Evolutionary conservation across 2,329 filamentous ascomycete species (phyloP), one percentile per base, ranked within the genome.

Genomic region (Xylariaceae sp.): DNA sequence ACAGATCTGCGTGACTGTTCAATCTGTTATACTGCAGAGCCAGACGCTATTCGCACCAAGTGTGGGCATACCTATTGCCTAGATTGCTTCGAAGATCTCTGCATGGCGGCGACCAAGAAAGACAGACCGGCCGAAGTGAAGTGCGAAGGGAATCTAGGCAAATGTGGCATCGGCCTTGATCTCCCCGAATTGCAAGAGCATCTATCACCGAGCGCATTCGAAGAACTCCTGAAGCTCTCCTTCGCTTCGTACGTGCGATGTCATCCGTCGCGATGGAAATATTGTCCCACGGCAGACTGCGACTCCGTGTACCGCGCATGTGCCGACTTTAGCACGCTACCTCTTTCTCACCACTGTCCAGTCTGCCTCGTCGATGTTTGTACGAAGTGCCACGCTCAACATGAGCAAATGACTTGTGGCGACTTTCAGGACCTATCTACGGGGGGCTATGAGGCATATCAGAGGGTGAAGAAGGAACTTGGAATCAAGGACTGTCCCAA

Each of bases 211-310:
- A 46, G 12, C 2, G 51, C 47, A 11, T 53, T 53, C 14, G 51
- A 53, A n/a, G 51, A 53, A 18, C 31, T 53, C 3, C 19, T 50
- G 16, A 28, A 53, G 51, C n/a, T 39, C 1, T 72, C 72, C 0
- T 72, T 75, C 47, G 50, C 56, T 3, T 60, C 65, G 0, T 67
- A 75, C 51, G 54, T 75, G 34, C 64, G 62, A 5, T 64, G 54
- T 5, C 62, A 67, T 31, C 68, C 69, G 1, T 38, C 62, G 10
- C 38, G 54, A 1, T 61, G 77, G 11, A 67, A 62, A 4, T 70
- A 69, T 54, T 79, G 76, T 47, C 71, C 73, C 2, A 74, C 71
- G 0, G 67, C 73, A 0, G 73, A 75, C 55, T 79, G 75, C 50
- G 63, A 56, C 6, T 66, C 69, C 16, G 59, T 77, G 10, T 79